These are phyloP conservation scores for Huntiella savannae DNA, from an alignment of 2,329 filamentous ascomycete species.

Conservation along the genomic window DNA sequence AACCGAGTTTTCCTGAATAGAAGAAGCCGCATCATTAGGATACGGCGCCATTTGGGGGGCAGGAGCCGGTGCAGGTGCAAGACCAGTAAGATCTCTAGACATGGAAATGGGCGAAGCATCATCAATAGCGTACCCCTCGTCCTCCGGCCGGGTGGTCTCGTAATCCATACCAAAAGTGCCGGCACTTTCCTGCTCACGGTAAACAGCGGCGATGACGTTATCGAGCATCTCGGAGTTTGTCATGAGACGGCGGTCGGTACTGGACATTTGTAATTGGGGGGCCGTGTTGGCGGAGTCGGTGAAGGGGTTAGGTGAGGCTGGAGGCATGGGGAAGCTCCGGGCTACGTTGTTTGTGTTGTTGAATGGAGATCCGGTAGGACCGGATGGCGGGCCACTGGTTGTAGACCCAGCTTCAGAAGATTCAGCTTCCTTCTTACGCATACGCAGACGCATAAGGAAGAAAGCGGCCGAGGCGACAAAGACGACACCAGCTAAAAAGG, in stretches of 20 bases:
- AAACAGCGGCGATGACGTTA: slow-evolving; percentile 7
- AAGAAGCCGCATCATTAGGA: neutral
- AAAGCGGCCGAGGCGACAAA: slow-evolving; percentile 9
- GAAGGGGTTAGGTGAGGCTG: slow-evolving; percentile 4
- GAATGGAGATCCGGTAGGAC: neutral
- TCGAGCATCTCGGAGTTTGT: slow-evolving; percentile 10
- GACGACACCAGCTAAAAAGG: slow-evolving; percentile 6
- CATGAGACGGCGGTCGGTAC: slow-evolving; percentile 3
- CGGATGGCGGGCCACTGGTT: neutral
- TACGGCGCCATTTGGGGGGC: neutral
- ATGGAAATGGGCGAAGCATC: slow-evolving; percentile 3
- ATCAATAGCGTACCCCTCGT: slow-evolving; percentile 6
- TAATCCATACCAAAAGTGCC: neutral
- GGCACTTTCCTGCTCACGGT: neutral
- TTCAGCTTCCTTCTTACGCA: slow-evolving; percentile 2
- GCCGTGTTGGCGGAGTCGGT: neutral
- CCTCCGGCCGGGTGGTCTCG: neutral
- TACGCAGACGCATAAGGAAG: slow-evolving; percentile 7
- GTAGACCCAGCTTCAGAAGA: neutral
- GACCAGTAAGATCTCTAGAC: neutral
- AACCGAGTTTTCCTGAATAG: slow-evolving; percentile 2
- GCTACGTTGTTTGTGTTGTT: neutral
- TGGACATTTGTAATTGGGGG: too few relatives aligned
- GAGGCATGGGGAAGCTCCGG: neutral
- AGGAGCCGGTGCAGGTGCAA: neutral